Evolutionary conservation across 2,329 filamentous ascomycete species (phyloP).

Genomic region (Fusarium luffae): DNA sequence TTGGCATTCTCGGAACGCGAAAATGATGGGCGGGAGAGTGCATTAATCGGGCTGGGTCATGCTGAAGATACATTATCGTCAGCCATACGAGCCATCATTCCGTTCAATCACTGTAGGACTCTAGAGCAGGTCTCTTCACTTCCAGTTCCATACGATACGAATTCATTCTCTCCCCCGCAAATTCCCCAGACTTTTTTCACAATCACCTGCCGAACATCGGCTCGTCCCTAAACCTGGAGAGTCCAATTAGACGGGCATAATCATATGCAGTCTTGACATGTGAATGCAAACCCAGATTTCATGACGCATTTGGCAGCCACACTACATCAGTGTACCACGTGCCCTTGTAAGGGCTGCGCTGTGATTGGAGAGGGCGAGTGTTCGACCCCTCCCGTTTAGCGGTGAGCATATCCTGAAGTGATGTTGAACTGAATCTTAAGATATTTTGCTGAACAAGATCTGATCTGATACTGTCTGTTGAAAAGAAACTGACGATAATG

Average conservation of each 20-base stretch:
- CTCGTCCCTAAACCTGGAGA: constrained; percentile 14
- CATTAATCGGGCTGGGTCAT: constrained; percentile 6
- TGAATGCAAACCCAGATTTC: constrained; percentile 26
- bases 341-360: constrained; percentile 12
- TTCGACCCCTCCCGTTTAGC: constrained; percentile 15
- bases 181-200: constrained; percentile 36
- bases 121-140: no score
- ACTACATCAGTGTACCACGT: constrained; percentile 32
- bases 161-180: constrained; percentile 23
- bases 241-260: constrained; percentile 20
- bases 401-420: constrained; percentile 30
- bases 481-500: background rate
- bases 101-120: background rate
- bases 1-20: background rate
- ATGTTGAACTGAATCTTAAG: constrained; percentile 10
- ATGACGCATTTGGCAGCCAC: constrained; percentile 32
- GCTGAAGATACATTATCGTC: constrained; percentile 6
- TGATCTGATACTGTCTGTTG: background rate
- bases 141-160: background rate
- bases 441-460: constrained; percentile 10
- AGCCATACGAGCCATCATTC: constrained; percentile 11
- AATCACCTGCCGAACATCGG: constrained; percentile 40
- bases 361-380: constrained; percentile 8
- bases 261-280: constrained; percentile 24
- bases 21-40: constrained; percentile 9